Evolutionary conservation across 345 rosid genomes (phyloP), one percentile per base, ranked within the genome.

Genomic region (Zanthoxylum bungeanum): DNA sequence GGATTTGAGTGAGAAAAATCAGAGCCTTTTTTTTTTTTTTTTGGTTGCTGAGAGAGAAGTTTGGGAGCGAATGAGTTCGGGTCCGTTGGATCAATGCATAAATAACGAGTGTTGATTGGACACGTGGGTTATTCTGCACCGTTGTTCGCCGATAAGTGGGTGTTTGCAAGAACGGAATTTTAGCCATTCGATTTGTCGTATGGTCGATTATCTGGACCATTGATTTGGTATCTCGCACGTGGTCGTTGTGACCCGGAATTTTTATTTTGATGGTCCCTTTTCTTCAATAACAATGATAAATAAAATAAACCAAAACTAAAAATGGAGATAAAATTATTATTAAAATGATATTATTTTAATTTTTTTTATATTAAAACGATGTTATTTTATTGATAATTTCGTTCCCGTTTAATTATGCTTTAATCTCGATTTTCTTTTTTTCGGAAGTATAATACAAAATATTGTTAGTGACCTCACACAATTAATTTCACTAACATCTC

Each of bases 81-180:
- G 63, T 33, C 77, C 70, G 77, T 72, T 64, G 49, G 84, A 76
- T 71, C 12, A 11, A 16, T 3, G 73, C 1, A 30, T 47, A 64
- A 66, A 69, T 52, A 73, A 73, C 52, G 55, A 40, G 33, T 3
- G 40, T 14, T 12, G 24, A 55, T n/a, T 0, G 12, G 47, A 34
- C 74, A 75, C 80, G 84, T 77, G 85, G 82, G 2, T 17, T 7
- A 47, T 28, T 34, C 4, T 30, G 24, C 24, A 39, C 79, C 82
- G 76, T 75, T 73, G 56, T 78, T 79, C 69, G 52, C 49, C 64
- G 85, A 81, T 84, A 79, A 84, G 76, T 34, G 61, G 24, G 59
- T 64, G 30, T 56, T 65, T 5, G 53, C 25, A 67, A 28, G 61
- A 31, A 16, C 21, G 31, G 60, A 2, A 14, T 65, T 27, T 31